phyloP scores from a whole-genome alignment of 805 yeast species.

The Saturnispora quitensis region DNA sequence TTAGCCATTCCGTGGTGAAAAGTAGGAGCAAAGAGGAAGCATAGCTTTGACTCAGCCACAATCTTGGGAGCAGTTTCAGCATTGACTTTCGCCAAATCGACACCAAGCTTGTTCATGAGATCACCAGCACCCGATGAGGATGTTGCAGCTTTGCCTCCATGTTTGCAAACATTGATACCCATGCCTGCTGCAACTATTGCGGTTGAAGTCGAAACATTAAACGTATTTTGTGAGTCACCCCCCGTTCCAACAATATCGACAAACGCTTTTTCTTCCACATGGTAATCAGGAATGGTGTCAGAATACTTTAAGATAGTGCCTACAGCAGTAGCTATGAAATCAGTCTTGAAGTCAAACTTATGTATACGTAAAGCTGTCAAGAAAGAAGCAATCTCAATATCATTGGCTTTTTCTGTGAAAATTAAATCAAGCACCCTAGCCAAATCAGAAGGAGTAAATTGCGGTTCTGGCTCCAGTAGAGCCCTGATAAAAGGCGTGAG shows the following conservation, averaged over 20 bases:
- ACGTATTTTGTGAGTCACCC: constrained; percentile 96
- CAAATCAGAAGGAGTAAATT: constrained; percentile 56
- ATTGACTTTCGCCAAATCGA: constrained; percentile 66
- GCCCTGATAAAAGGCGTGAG: constrained; percentile 56
- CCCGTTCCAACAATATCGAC: constrained; percentile 97
- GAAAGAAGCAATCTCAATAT: constrained; percentile 69
- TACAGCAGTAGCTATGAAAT: constrained; percentile 80
- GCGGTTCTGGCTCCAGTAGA: constrained; percentile 50
- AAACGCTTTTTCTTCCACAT: constrained; percentile 42
- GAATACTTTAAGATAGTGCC: constrained; percentile 61
- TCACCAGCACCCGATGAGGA: constrained; percentile 94
- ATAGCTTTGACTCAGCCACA: constrained; percentile 42
- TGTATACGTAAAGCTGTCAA: constrained; percentile 65
- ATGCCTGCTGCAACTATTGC: constrained; percentile 94
- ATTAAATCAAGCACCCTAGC: constrained; percentile 52
- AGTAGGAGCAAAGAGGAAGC: constrained; percentile 83
- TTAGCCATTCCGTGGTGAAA: constrained; percentile 88
- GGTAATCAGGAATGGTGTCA: constrained; percentile 37
- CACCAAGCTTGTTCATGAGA: constrained; percentile 68
- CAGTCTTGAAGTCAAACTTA: constrained; percentile 74
- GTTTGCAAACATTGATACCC: constrained; percentile 74
- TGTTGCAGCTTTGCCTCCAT: constrained; percentile 96
- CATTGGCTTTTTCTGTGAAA: constrained; percentile 51
- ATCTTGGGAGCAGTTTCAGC: constrained; percentile 50
- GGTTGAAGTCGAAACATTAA: constrained; percentile 90